Base-by-base conservation (phyloP, 306 rosid genomes). In the Begonia peltatifolia region DNA sequence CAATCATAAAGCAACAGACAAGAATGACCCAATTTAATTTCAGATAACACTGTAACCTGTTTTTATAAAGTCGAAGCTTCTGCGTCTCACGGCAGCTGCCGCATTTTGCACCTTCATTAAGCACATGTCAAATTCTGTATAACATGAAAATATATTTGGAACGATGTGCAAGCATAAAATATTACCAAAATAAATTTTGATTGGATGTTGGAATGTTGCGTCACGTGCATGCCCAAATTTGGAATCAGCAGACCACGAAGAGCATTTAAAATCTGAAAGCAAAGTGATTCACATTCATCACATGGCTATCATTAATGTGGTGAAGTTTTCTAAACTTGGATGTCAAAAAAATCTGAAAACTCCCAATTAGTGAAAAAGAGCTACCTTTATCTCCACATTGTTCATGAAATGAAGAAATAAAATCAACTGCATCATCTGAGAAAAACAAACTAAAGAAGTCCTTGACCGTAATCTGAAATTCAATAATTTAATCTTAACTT, bases 311-410 rank as follows among this genome's bases (percentile, higher is more conserved):
- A 30, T 30, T 30, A 30, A 30, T 9, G 8, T 30, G 38, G 38
- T 30, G 38, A 30, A 30, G 9, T 30, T 30, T 5, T 30, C 38
- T 30, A 30, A 7, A 30, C 38, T 30, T 30, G 8, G 38, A 30
- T 30, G 38, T 0, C 8, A 30, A 30, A 5, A 30, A 30, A 30
- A 30, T 30, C 38, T 30, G 38, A 30, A 30, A 30, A 30, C 8
- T 30, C 38, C 38, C 38, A 30, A 30, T 30, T 30, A 30, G 38
- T 30, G 3, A 7, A 30, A 30, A 50, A 47, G 57, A 30, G 62
- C 75, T 68, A 90, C 99, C 99, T 86, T 81, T 90, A 67, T 90
- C 96, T 42, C 96, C 96, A 35, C 99, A 83, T 41, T 71, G 75
- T 53, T 62, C 64, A 74, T 76, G 99, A 71, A 76, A 86, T 56